Conservation (phyloP, 192 early-diverging fungal genomes). For the Entomortierella chlamydospora region DNA sequence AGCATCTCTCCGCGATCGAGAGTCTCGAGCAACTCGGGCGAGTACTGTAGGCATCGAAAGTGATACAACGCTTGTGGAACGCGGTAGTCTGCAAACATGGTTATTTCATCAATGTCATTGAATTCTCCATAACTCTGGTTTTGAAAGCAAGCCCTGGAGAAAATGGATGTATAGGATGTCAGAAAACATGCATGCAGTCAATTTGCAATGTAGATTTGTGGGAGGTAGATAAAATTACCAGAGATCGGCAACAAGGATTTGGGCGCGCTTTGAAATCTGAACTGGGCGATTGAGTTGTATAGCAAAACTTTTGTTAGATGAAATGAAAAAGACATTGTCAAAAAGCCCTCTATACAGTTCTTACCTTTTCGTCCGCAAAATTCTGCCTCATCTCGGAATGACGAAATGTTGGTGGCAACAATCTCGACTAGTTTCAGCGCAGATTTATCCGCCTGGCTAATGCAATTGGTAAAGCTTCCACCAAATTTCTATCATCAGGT, state of each 20-base stretch:
- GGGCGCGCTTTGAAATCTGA: conserved; percentile 81
- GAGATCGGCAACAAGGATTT: conserved; percentile 87
- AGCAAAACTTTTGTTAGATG: not conserved
- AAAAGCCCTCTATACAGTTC: not conserved
- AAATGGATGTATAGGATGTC: not conserved
- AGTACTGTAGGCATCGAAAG: conserved; percentile 77
- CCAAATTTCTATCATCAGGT: conserved; percentile 57
- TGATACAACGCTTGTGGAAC: conserved; percentile 79
- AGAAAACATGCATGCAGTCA: not conserved
- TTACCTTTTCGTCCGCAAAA: conserved; percentile 69
- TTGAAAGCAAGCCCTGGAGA: conserved; percentile 82
- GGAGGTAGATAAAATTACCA: conserved; percentile 55
- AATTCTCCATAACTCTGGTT: conserved; percentile 70
- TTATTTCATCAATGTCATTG: conserved; percentile 80
- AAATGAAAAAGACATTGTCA: not conserved
- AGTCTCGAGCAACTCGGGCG: conserved; percentile 59
- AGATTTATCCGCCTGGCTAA: conserved; percentile 63
- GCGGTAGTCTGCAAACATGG: conserved; percentile 95
- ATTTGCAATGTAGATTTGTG: not conserved
- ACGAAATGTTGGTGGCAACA: conserved; percentile 69
- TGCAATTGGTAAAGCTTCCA: conserved; percentile 71
- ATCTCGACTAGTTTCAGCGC: conserved; percentile 67
- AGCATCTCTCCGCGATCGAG: conserved; percentile 59
- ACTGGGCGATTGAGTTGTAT: conserved; percentile 46
- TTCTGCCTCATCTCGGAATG: conserved; percentile 73